These are phyloP conservation scores for Bipolaris cookei DNA, from an alignment of 2,329 filamentous ascomycete genomes.

Conservation along the genomic window DNA sequence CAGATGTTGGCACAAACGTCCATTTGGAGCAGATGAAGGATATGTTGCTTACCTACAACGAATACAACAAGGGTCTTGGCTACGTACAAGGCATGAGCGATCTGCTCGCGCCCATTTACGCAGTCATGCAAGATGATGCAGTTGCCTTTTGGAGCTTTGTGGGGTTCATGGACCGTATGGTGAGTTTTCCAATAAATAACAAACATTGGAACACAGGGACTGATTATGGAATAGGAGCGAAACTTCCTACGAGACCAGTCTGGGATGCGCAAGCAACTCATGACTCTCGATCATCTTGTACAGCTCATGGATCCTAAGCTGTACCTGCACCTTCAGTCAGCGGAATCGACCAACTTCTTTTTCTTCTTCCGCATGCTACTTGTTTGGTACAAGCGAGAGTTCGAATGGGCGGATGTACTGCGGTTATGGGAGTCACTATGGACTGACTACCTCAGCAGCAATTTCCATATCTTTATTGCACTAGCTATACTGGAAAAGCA, in stretches of 20 bases:
- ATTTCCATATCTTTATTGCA: constrained; percentile 94
- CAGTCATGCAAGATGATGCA: constrained; percentile 95
- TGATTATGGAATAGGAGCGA: constrained; percentile 64
- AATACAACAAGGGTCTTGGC: constrained; percentile 92
- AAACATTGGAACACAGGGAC: background rate
- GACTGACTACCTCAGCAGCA: constrained; percentile 88
- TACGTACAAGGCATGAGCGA: constrained; percentile 99
- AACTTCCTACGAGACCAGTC: constrained; percentile 96
- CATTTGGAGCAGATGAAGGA: constrained; percentile 99
- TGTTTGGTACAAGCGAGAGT: constrained; percentile 99
- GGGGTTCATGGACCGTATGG: constrained; percentile 95
- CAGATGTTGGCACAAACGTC: constrained; percentile 90
- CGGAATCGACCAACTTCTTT: constrained; percentile 98
- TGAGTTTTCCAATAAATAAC: constrained; percentile 31
- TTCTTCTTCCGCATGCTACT: constrained; percentile 99
- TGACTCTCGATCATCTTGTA: constrained; percentile 90
- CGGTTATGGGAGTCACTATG: constrained; percentile 91
- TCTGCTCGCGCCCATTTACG: constrained; percentile 92
- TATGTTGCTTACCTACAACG: constrained; percentile 97
- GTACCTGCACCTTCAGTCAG: constrained; percentile 85
- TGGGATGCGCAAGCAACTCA: constrained; percentile 90
- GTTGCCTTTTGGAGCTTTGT: constrained; percentile 97
- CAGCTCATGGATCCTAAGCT: constrained; percentile 96
- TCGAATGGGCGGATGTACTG: constrained; percentile 84
- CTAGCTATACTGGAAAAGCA: constrained; percentile 95